Base-by-base conservation (phyloP, 2,329 filamentous ascomycete species). In the Ambrosiella beaveri region DNA sequence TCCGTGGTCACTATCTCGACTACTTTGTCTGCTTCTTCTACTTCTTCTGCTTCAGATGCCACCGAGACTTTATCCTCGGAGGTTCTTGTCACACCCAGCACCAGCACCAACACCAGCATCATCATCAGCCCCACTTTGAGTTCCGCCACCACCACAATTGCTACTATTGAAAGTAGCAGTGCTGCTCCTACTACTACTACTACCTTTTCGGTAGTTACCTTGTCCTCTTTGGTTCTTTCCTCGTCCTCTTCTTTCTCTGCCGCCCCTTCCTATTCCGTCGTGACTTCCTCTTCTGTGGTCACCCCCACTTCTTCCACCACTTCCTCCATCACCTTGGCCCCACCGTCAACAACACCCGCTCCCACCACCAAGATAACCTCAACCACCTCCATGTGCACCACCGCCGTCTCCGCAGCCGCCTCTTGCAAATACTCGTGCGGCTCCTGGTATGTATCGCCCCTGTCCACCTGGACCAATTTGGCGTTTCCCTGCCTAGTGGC, bases 341-440 rank as follows among this genome's bases (percentile, higher is more conserved):
- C 27, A 27, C 27, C 27, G 27, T 27, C 27, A 27, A 27, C 27
- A 27, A 27, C 3, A 27, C 3, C 27, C 27, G 27, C 27, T 27
- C 3, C 27, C 3, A 27, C 27, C 2, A 27, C 27, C 27, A 27
- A 27, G 27, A 27, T 27, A 27, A 27, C 2, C 27, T 4, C 3
- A 27, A 27, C 27, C 2, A 27, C 27, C 27, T 5, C 27, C 3
- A 27, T 27, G 56, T 80, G 77, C 67, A 76, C 73, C 8, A 67
- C 71, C 53, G 77, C 74, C 27, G 65, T 68, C 27, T 69, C 71
- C 9, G 65, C 71, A 27, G 72, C 75, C 8, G 66, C 74, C 53
- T 69, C 67, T 37, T 80, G 77, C 66, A 77, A 80, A 65, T 80
- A 77, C 67, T 69, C 73, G 62, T 74, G 74, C 62, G 78, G 77